phyloP scores from a whole-genome alignment of 768 basidiomycete genomes.

The Tricholomella constricta region DNA sequence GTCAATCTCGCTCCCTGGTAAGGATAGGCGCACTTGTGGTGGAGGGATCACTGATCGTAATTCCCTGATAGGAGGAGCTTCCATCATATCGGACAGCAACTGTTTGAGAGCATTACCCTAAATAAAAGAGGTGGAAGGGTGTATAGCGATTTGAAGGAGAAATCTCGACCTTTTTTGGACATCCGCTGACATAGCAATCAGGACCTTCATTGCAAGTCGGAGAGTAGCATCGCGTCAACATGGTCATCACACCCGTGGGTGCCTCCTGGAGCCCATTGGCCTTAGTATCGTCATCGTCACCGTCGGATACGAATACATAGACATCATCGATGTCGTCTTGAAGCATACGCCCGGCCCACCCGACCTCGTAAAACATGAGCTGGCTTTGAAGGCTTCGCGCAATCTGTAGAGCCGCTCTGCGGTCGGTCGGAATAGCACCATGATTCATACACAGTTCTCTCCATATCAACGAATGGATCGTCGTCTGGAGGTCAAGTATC shows the following conservation, averaged over 20 bases:
- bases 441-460: conserved; percentile 72
- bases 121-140: background rate
- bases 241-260: conserved; percentile 83
- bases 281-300: conserved; percentile 66
- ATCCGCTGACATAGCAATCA: conserved; percentile 80
- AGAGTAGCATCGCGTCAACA: conserved; percentile 87
- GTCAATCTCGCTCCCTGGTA: conserved; percentile 78
- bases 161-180: conserved; percentile 63
- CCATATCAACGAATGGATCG: conserved; percentile 83
- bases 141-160: background rate
- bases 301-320: conserved; percentile 92
- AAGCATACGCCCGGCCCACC: conserved; percentile 85
- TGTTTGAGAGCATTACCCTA: conserved; percentile 35
- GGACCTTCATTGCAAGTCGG: conserved; percentile 77
- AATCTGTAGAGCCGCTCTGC: conserved; percentile 81
- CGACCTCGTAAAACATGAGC: conserved; percentile 96
- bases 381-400: conserved; percentile 89
- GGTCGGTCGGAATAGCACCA: conserved; percentile 66
- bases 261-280: conserved; percentile 58
- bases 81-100: conserved; percentile 21
- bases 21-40: conserved; percentile 36
- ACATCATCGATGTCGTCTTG: conserved; percentile 93
- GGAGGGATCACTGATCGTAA: conserved; percentile 51
- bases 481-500: conserved; percentile 54
- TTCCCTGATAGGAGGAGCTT: conserved; percentile 44